A percentile compares a stretch with the other conserved stretches of the same genome.
phyloP scores from a whole-genome alignment of 352 stramenopile species.

The Phytophthora citricola region DNA sequence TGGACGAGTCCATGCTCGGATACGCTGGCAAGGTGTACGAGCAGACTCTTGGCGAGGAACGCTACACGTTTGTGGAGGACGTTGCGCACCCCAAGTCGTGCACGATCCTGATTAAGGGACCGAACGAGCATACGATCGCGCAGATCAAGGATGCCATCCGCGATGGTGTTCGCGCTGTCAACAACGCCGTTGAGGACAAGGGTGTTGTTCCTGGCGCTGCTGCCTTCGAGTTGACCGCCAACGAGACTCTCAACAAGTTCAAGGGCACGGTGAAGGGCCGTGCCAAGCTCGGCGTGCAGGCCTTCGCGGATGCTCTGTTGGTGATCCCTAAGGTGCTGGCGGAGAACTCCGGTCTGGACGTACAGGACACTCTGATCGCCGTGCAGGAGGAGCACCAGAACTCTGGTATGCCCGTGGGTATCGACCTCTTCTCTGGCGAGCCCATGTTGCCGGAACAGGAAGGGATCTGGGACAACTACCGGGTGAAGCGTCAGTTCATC shows the following conservation, averaged over 20 bases:
- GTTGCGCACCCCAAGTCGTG: conserved; percentile 97
- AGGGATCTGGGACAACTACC: conserved; percentile 99
- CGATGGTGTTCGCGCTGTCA: conserved; percentile 98
- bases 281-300: conserved; percentile 97
- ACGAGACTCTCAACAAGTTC: conserved; percentile 90
- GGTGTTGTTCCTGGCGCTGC: conserved; percentile 96
- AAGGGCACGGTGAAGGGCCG: conserved; percentile 93
- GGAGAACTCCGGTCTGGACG: conserved; percentile 86
- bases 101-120: conserved; percentile 98
- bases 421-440: conserved; percentile 97
- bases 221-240: conserved; percentile 96
- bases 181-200: conserved; percentile 98
- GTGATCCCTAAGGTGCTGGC: conserved; percentile 98
- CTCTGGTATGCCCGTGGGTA: conserved; percentile 91
- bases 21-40: conserved; percentile 98
- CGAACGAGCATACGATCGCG: conserved; percentile 98
- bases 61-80: conserved; percentile 99
- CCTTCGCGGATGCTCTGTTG: conserved; percentile 97
- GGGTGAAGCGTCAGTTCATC: conserved; percentile 99
- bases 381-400: conserved; percentile 96
- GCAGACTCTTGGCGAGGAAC: conserved; percentile 98
- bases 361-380: conserved; percentile 97
- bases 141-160: conserved; percentile 99
- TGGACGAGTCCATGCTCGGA: conserved; percentile 96
- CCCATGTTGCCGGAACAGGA: conserved; percentile 96